Evolutionary conservation across 768 basidiomycete genomes (phyloP).

Genomic region (Mrakia frigida): DNA sequence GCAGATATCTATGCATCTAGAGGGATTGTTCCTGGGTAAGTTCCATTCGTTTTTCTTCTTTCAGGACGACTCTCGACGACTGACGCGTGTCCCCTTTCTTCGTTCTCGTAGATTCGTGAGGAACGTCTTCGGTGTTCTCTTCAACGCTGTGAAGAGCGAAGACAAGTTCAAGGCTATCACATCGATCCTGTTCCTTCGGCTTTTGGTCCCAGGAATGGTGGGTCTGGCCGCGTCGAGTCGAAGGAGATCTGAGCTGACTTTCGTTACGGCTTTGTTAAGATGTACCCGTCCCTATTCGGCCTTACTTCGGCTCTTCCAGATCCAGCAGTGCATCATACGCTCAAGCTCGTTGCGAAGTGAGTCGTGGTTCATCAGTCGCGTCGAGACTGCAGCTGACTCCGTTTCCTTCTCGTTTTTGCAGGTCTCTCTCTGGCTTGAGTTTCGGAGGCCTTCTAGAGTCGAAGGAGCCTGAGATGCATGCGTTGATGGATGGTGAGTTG

Average conservation of each 20-base stretch:
- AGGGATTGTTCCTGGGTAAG: slow-evolving; percentile 9
- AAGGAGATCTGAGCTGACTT: neutral
- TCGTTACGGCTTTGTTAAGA: neutral
- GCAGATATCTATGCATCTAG: slow-evolving; percentile 6
- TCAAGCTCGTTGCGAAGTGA: neutral
- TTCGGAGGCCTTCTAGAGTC: slow-evolving; percentile 10
- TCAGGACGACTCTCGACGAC: neutral
- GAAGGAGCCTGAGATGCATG: slow-evolving; percentile 26
- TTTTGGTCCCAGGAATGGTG: slow-evolving; percentile 14
- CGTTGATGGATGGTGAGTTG: neutral
- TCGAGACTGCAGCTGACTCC: neutral
- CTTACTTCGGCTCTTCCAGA: neutral
- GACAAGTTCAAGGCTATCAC: slow-evolving; percentile 20
- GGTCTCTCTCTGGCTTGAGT: slow-evolving; percentile 7
- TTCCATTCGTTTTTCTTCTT: neutral
- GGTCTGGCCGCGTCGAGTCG: neutral
- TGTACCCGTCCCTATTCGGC: slow-evolving; percentile 13
- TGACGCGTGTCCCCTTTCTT: neutral
- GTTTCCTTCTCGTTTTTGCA: neutral
- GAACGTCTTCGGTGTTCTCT: slow-evolving; percentile 2
- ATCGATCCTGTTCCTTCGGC: slow-evolving; percentile 20
- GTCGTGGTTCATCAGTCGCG: neutral
- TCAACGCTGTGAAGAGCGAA: neutral
- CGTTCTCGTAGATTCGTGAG: neutral
- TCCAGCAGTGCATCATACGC: slow-evolving; percentile 4